phyloP scores from a whole-genome alignment of 1,139 yeast species.

The Suhomyces bribrorum region DNA sequence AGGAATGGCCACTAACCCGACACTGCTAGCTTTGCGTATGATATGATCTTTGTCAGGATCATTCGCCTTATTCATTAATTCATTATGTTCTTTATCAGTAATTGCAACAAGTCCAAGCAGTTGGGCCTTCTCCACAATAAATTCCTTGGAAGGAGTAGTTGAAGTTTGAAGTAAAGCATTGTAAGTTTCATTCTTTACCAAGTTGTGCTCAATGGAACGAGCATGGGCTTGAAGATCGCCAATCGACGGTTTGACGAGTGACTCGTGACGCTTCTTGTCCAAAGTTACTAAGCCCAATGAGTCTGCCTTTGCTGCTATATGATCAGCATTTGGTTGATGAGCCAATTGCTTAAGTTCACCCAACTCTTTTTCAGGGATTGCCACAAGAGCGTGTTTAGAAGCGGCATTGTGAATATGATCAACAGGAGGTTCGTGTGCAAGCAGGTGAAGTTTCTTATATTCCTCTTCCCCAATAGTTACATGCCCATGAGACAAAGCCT shows the following conservation, averaged over 20 bases:
- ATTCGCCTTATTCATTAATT: constrained; percentile 25
- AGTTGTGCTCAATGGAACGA: constrained; percentile 5
- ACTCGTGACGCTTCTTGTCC: constrained; percentile 11
- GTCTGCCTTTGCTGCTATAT: constrained; percentile 24
- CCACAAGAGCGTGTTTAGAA: constrained; percentile 13
- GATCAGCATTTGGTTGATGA: constrained; percentile 27
- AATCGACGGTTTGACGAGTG: constrained; percentile 12
- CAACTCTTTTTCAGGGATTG: constrained; percentile 17
- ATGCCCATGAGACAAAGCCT: constrained; percentile 11
- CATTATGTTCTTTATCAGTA: constrained; percentile 19
- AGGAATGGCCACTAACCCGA: constrained; percentile 23
- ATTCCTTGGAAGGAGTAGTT: constrained; percentile 14
- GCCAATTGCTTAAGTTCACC: constrained; percentile 16
- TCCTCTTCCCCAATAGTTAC: constrained; percentile 7
- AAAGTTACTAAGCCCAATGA: constrained; percentile 14
- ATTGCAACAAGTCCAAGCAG: constrained; percentile 20
- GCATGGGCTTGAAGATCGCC: constrained; percentile 13
- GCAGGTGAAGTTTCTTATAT: constrained; percentile 11
- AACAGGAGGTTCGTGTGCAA: constrained; percentile 26
- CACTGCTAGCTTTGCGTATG: constrained; percentile 28
- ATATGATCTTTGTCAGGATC: constrained; percentile 40
- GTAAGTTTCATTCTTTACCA: constrained; percentile 12
- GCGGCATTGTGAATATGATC: constrained; percentile 24
- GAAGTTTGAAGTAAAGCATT: constrained; percentile 9
- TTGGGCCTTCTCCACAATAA: constrained; percentile 18